Evolutionary conservation across 73 alveolate species (phyloP).

Genomic region (Urostyla sp.): DNA sequence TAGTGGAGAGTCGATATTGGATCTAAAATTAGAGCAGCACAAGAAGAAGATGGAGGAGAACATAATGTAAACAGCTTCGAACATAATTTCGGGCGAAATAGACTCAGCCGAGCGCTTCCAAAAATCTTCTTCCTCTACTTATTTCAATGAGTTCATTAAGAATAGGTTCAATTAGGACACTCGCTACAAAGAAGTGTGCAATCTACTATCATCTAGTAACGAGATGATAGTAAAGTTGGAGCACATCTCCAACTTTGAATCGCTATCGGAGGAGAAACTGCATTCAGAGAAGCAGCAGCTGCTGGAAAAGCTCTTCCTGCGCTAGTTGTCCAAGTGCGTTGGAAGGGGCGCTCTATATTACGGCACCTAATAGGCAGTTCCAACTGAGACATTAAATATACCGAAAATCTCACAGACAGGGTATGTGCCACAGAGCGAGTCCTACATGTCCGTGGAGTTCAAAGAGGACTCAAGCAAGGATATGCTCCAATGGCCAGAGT

Average conservation of each 20-base stretch:
- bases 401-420: constrained; percentile 93
- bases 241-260: constrained; percentile 51
- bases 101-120: not conserved
- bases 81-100: not conserved
- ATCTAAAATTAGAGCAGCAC: constrained; percentile 21
- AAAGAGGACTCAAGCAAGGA: constrained; percentile 84
- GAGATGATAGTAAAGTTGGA: constrained; percentile 64
- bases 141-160: constrained; percentile 25
- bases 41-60: constrained; percentile 20
- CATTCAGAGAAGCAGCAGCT: constrained; percentile 83
- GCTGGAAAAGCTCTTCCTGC: constrained; percentile 83
- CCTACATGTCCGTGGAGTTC: constrained; percentile 77
- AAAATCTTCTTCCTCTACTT: not conserved
- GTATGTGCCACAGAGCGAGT: constrained; percentile 85
- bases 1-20: constrained; percentile 4
- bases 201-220: constrained; percentile 55
- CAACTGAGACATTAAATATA: constrained; percentile 90
- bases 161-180: constrained; percentile 64
- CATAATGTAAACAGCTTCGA: constrained; percentile 8
- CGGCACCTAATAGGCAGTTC: constrained; percentile 92
- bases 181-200: constrained; percentile 67
- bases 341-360: constrained; percentile 96
- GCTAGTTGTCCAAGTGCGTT: constrained; percentile 90
- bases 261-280: constrained; percentile 73
- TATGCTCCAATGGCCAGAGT: constrained; percentile 96